Evolutionary conservation across 371 early-diverging fungal species (phyloP).

Genomic region (Syncephalastrum sp.): DNA sequence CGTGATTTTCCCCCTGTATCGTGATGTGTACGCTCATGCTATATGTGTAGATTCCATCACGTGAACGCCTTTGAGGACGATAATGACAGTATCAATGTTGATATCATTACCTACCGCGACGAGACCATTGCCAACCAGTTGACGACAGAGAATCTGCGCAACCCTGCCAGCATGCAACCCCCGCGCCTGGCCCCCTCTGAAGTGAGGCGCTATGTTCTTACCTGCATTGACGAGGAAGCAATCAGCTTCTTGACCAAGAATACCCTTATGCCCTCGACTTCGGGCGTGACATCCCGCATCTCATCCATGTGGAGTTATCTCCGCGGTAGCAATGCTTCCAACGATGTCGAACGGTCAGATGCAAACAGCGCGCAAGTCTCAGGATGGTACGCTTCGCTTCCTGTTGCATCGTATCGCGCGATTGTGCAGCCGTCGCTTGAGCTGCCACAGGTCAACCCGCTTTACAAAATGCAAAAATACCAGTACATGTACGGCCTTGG

Average conservation of each 20-base stretch:
- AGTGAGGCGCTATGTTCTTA: conserved; percentile 60
- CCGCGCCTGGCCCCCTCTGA: conserved; percentile 49
- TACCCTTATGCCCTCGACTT: conserved; percentile 25
- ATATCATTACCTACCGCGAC: conserved; percentile 64
- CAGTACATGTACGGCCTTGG: conserved; percentile 72
- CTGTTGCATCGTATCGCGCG: conserved; percentile 23
- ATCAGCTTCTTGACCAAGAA: conserved; percentile 20
- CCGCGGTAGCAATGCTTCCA: conserved; percentile 14
- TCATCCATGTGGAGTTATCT: conserved; percentile 29
- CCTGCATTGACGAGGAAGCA: conserved; percentile 18
- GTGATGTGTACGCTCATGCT: not conserved
- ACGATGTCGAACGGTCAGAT: conserved; percentile 10
- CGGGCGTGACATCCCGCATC: conserved; percentile 25
- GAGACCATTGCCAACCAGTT: conserved; percentile 61
- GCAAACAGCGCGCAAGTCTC: not conserved
- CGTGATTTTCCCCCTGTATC: conserved; percentile 4
- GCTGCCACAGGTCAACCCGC: conserved; percentile 67
- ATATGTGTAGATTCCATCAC: conserved; percentile 57
- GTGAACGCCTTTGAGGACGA: conserved; percentile 76
- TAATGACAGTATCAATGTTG: conserved; percentile 61
- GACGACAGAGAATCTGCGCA: conserved; percentile 54
- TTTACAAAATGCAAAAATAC: conserved; percentile 51
- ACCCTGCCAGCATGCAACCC: conserved; percentile 37
- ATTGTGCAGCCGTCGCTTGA: conserved; percentile 49
- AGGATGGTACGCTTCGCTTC: conserved; percentile 30